These are phyloP conservation scores for Zychaea mexicana DNA, from an alignment of 371 early-diverging fungal genomes.

Conservation along the genomic window DNA sequence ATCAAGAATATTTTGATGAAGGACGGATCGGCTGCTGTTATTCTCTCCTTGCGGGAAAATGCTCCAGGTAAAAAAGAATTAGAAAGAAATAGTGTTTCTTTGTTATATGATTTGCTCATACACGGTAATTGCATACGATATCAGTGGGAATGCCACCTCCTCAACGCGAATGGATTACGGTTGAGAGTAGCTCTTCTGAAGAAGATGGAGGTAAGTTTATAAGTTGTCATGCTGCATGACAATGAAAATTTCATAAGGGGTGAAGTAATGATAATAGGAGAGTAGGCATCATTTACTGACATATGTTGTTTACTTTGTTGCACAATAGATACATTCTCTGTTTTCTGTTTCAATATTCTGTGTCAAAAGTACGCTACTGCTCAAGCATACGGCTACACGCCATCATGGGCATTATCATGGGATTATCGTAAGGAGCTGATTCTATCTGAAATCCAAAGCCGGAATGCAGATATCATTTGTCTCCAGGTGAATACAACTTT, in stretches of 20 bases:
- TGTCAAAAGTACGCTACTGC: slow-evolving; percentile 91
- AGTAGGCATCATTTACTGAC: neutral
- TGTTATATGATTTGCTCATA: neutral
- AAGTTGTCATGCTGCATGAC: neutral
- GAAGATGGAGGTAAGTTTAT: slow-evolving; percentile 3
- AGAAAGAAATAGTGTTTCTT: neutral
- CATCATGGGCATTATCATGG: slow-evolving; percentile 96
- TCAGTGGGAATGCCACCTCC: slow-evolving; percentile 80
- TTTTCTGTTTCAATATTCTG: slow-evolving; percentile 96
- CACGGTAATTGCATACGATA: slow-evolving; percentile 10
- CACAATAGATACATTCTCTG: slow-evolving; percentile 71
- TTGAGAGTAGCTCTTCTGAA: slow-evolving; percentile 51
- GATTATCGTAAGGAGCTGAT: slow-evolving; percentile 94
- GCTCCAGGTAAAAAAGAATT: slow-evolving; percentile 64
- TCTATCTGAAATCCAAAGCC: slow-evolving; percentile 84
- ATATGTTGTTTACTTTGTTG: no score
- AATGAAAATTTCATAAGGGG: neutral
- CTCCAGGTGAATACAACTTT: slow-evolving; percentile 78
- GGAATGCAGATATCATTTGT: slow-evolving; percentile 94
- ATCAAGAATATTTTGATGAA: slow-evolving; percentile 81
- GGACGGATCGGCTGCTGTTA: slow-evolving; percentile 86
- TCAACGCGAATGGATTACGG: slow-evolving; percentile 90
- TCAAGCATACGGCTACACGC: slow-evolving; percentile 94
- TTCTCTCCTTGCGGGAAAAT: slow-evolving; percentile 92
- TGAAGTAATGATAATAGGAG: neutral